These are phyloP conservation scores for Clitoria ternatea DNA, from an alignment of 306 rosid genomes.

Conservation along the genomic window DNA sequence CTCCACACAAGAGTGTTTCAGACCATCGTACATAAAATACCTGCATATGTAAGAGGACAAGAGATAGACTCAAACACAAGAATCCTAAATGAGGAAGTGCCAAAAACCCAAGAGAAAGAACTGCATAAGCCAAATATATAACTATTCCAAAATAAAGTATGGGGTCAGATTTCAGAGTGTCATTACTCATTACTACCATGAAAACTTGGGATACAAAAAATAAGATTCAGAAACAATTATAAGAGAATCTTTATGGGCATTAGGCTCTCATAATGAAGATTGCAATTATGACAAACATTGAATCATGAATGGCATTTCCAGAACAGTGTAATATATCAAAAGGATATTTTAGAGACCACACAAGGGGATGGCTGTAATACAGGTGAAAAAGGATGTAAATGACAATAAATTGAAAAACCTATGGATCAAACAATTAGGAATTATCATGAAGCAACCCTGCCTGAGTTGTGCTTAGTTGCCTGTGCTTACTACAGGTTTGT, in stretches of 20 bases:
- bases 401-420: not conserved
- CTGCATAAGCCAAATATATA: not conserved
- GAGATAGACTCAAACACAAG: not conserved
- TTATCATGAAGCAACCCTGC: not conserved
- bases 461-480: not conserved
- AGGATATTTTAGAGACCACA: not conserved
- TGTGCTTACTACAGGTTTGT: not conserved
- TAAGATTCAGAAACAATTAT: not conserved
- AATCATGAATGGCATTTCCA: not conserved
- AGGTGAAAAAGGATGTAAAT: not conserved
- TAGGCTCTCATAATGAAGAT: not conserved
- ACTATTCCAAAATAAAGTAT: not conserved
- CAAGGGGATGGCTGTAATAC: not conserved
- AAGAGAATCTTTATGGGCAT: not conserved
- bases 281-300: not conserved
- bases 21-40: slow-evolving; percentile 90
- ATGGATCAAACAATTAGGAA: not conserved
- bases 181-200: not conserved
- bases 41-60: slow-evolving; percentile 36
- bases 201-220: not conserved
- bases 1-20: slow-evolving; percentile 81
- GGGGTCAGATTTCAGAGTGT: not conserved
- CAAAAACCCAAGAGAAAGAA: not conserved
- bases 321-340: not conserved
- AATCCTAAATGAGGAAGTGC: not conserved